Evolutionary conservation across 2,329 filamentous ascomycete species (phyloP), one percentile per base, ranked within the genome.

Genomic region (Metarhizium humberi): DNA sequence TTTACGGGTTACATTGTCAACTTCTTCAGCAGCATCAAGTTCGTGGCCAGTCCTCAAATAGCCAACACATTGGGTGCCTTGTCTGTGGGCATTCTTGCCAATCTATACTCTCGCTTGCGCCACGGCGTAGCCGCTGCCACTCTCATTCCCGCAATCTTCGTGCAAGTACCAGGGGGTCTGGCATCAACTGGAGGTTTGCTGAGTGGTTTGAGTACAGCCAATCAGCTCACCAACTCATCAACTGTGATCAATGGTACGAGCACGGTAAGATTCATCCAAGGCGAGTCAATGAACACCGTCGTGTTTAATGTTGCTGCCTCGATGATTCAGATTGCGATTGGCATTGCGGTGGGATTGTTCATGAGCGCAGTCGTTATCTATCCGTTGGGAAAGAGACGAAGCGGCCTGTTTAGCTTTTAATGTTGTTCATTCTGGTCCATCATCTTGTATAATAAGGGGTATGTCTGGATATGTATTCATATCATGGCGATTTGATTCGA

Each of bases 1-100:
- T 81, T 88, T 56, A 77, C 80, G 0, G 89, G 89, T 3, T 92
- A 91, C 66, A 71, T 89, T 3, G 85, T 90, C 61, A 92, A 88
- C 66, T 90, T 82, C 71, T 91, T 87, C 71, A 84, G 81, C 50
- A 79, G 81, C 16, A 73, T 78, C 29, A 81, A 77, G 45, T 90
- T 92, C 65, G 72, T 76, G 6, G 81, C 79, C 29, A 89, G 88
- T 57, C 82, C 86, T 0, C 88, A 92, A 64, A 81, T 94, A 47
- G 83, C 85, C 55, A 91, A 87, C 65, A 89, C 87, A 0, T 77
- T 92, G 3, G 88, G 88, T 34, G 88, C 89, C 0, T 80, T 94
- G 52, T 80, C 81, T 2, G 87, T 94, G 30, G 90, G 90, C 36
- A 78, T 91, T 3, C 73, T 89, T 51, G 89, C 88, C 7, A 94